Conservation (phyloP, 257 asterid species). For the Apocynum venetum region DNA sequence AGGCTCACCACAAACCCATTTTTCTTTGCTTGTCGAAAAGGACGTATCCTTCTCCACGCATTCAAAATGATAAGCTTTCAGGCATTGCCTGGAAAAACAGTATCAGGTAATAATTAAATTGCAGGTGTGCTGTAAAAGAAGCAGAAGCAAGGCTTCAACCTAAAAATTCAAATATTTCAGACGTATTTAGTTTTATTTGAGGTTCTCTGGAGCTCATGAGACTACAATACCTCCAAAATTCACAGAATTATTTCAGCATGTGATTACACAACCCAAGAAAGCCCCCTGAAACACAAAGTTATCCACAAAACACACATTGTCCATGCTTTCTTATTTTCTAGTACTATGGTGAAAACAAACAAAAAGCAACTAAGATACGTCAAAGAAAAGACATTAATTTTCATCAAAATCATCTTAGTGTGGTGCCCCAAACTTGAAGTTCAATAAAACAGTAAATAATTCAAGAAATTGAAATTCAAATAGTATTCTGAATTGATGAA, state of each 20-base stretch:
- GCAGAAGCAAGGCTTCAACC: not conserved
- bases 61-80: constrained; percentile 61
- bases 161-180: not conserved
- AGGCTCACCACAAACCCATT: constrained; percentile 67
- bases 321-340: not conserved
- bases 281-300: not conserved
- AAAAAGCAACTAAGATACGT: not conserved
- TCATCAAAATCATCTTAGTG: not conserved
- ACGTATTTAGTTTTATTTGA: not conserved
- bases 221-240: not conserved
- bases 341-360: not conserved
- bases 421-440: too few species aligned
- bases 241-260: not conserved
- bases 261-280: not conserved
- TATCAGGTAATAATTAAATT: not conserved
- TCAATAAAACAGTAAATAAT: too few species aligned
- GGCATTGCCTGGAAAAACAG: constrained; percentile 58
- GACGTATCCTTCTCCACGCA: constrained; percentile 56
- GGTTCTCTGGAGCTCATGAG: not conserved
- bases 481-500: not conserved
- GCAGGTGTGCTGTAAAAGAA: not conserved
- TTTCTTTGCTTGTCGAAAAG: constrained; percentile 30
- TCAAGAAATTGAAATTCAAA: not conserved
- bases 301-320: not conserved
- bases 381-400: not conserved